Evolutionary conservation across 2,329 filamentous ascomycete species (phyloP), one percentile per base, ranked within the genome.

Genomic region (Penicillium glabrum): DNA sequence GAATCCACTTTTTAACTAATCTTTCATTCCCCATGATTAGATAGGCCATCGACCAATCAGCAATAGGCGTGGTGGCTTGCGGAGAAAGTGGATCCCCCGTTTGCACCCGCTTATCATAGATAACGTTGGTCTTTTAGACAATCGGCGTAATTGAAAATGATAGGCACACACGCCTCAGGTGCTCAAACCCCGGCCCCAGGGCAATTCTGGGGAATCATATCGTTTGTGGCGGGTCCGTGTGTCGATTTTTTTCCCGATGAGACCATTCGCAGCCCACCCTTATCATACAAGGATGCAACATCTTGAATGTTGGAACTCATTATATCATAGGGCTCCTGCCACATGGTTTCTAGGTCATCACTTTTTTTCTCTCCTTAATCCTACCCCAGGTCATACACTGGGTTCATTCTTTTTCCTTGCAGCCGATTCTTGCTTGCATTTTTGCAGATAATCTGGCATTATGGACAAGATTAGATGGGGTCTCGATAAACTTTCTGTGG

Each of bases 401-500:
- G 21, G 23, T 43, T 23, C 3, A 13, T 50, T 16, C 26, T 51
- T n/a, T 39, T 49, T 47, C 10, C 53, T 37, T 19, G 21, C 5
- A 23, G 19, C 46, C 26, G 19, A 13, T 26, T 35, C 35, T 21
- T 41, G 21, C 44, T 54, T 39, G 21, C 21, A 31, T 31, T 44
- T 39, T 16, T 45, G 47, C 50, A 41, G 23, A 43, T 33, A 21
- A 23, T 41, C 37, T 24, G 13, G 39, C 51, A 67, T 49, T 31
- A 73, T 71, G 70, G 56, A 64, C 27, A 67, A 53, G 27, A 49
- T 74, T 39, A 66, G 65, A 55, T 64, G 60, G 59, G 61, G 65
- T 44, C 67, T 77, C 46, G 68, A 80, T 64, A 92, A 85, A 79
- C 71, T 93, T 55, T 86, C 89, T 46, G 89, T 95, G 57, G 82